Evolutionary conservation across 257 asterid species (phyloP).

Genomic region (Solanum tarapatanum): DNA sequence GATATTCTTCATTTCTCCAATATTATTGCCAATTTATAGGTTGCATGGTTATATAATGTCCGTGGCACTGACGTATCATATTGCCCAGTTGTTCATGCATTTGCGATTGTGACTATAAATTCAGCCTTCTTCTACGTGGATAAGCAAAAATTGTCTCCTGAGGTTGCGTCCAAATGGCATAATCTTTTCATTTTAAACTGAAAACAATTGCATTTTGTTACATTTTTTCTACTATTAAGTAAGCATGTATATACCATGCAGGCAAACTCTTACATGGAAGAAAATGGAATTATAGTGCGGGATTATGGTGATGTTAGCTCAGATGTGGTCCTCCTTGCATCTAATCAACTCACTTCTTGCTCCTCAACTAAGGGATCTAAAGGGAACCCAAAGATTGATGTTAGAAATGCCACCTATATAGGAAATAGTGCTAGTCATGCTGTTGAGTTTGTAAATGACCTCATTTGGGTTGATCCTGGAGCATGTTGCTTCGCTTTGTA

Average conservation of each 20-base stretch:
- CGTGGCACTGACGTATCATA: constrained; percentile 90
- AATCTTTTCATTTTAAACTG: neutral
- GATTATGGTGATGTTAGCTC: constrained; percentile 61
- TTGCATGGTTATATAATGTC: constrained; percentile 81
- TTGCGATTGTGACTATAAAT: constrained; percentile 63
- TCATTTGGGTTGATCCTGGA: constrained; percentile 81
- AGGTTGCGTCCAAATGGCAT: constrained; percentile 37
- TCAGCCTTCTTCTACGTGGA: constrained; percentile 92
- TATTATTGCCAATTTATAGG: constrained; percentile 28
- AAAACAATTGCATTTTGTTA: constrained; percentile 1
- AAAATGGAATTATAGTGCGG: constrained; percentile 56
- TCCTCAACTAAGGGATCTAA: constrained; percentile 12
- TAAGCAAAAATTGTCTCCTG: constrained; percentile 55
- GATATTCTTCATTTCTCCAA: neutral
- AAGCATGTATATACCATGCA: constrained; percentile 15
- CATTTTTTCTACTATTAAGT: neutral
- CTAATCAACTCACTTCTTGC: constrained; percentile 42
- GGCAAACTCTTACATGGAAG: constrained; percentile 53
- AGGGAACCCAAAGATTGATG: neutral
- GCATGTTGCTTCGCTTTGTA: constrained; percentile 70
- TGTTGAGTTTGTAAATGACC: constrained; percentile 19
- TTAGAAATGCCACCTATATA: neutral
- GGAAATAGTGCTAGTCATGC: neutral
- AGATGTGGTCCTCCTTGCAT: constrained; percentile 63
- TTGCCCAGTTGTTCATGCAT: constrained; percentile 84